A percentile compares a stretch with the other conserved stretches of the same genome.
phyloP scores from a whole-genome alignment of 257 asterid species.

The Euphrasia confusa region DNA sequence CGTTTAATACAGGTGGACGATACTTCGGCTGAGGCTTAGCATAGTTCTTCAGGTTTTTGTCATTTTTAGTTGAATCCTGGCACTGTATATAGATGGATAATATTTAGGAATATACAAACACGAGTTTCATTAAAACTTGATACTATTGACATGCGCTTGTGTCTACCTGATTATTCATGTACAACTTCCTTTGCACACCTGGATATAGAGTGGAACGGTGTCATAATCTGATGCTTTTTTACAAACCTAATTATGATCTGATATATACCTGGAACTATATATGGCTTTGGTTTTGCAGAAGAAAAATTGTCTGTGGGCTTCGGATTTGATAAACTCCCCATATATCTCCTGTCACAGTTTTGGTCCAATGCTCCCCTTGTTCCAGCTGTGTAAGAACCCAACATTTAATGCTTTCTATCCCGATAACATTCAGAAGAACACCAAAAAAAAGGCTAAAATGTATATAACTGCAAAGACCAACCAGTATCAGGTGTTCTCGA shows the following conservation, averaged over 20 bases:
- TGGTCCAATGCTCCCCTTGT: conserved; percentile 42
- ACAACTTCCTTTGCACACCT: not conserved
- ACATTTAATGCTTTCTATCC: conserved; percentile 1
- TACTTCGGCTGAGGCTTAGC: not conserved
- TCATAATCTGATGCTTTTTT: too few relatives aligned
- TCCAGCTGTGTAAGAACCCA: conserved; percentile 45
- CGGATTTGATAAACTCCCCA: conserved; percentile 37
- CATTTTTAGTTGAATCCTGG: not conserved
- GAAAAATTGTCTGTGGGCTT: conserved; percentile 46
- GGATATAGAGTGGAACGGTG: too few relatives aligned
- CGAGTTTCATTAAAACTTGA: too few relatives aligned
- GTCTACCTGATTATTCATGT: not conserved
- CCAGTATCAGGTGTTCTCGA: conserved; percentile 78
- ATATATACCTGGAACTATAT: conserved; percentile 42
- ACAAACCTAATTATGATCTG: not conserved
- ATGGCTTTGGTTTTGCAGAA: conserved; percentile 42
- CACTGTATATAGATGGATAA: too few relatives aligned
- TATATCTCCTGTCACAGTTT: conserved; percentile 39
- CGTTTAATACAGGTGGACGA: not conserved
- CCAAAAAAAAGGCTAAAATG: not conserved
- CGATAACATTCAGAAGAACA: conserved; percentile 1
- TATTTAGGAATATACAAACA: too few relatives aligned
- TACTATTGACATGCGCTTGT: too few relatives aligned
- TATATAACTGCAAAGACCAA: conserved; percentile 29
- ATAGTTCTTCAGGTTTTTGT: not conserved